Base-by-base conservation (phyloP, 2,329 filamentous ascomycete genomes). In the Pseudocercospora pini-densiflorae region DNA sequence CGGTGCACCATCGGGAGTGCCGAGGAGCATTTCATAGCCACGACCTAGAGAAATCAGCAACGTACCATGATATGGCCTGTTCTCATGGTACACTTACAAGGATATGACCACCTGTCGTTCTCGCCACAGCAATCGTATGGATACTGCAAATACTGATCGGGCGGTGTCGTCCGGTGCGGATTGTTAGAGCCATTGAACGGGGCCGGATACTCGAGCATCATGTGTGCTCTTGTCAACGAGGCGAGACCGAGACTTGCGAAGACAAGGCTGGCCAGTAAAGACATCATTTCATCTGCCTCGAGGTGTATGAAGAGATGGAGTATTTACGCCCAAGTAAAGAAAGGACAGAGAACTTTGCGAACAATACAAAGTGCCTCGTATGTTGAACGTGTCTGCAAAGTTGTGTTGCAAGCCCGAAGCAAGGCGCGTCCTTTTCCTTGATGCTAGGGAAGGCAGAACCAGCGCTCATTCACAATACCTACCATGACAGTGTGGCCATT, bases 81-180 rank as follows among this genome's bases (percentile, higher is more conserved):
- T 24, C 19, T 5, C 5, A 23, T 5, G n/a, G 45, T 24, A 14
- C 9, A 21, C 54, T 54, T 54, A 62, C 82, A 84, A 45, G 79
- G 75, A 27, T 73, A 73, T 7, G 51, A 55, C 77, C 79, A 43
- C 73, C 73, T 5, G 68, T 77, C 61, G 61, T 71, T 59, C 49
- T 70, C 27, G 19, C 81, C 82, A 64, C 81, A 83, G 75, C 81
- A 83, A 61, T 82, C 79, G 66, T 81, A 82, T 1, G 82, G 81
- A 63, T 78, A 83, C 68, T 81, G 77, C 51, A 83, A 79, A 59
- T 77, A 73, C 0, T 70, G 72, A 63, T 81, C 79, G 0, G 77
- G 68, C 10, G 71, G 59, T n/a, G 72, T 77, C 45, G 73, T 73
- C 51, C 75, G 78, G 73, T 81, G 76, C 21, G 81, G 81, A 65